Base-by-base conservation (phyloP, 768 basidiomycete species). In the Tylopilus sp. region DNA sequence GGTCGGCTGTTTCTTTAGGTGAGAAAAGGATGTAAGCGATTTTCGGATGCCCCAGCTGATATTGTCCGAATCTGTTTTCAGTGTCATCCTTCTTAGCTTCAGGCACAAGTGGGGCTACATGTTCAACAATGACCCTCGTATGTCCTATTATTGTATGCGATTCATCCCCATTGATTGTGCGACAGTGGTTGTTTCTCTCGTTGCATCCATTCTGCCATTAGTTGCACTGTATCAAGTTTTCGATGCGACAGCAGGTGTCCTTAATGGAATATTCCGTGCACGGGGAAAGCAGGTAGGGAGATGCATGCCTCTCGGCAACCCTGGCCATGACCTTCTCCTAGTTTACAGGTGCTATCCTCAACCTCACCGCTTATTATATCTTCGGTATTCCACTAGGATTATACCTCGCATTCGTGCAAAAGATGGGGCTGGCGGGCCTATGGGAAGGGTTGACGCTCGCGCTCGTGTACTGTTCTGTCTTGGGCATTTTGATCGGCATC, bases 161-260 rank as follows among this genome's bases (percentile, higher is more conserved):
- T 20, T 3, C 9, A 12, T 36, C 15, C 18, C 25, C n/a, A 47
- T n/a, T 31, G 40, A 43, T 51, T 50, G 10, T 20, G n/a, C 9
- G 11, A 42, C 66, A 72, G 84, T 80, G 67, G 80, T 82, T 13
- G 52, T 57, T 31, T 57, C 52, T 4, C 59, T 69, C 13, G 67
- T 91, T 12, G 83, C 89, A 0, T 69, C 74, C 3, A 84, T 93
- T 48, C 64, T 94, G 15, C 89, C 90, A 0, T 73, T 89, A 9
- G 82, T 95, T 5, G 82, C 85, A 9, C 72, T 88, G 22, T 88
- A 85, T 75, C 88, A 97, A 68, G 81, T 95, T 4, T 87, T 94
- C 51, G 95, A 99, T 59, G 91, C 86, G 1, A 74, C 82, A 11
- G 65, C 78, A 3, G 83, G 79, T 0, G 79, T 93, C 6, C 77